These are phyloP conservation scores for Pistacia atlantica DNA, from an alignment of 345 rosid species.

Conservation along the genomic window DNA sequence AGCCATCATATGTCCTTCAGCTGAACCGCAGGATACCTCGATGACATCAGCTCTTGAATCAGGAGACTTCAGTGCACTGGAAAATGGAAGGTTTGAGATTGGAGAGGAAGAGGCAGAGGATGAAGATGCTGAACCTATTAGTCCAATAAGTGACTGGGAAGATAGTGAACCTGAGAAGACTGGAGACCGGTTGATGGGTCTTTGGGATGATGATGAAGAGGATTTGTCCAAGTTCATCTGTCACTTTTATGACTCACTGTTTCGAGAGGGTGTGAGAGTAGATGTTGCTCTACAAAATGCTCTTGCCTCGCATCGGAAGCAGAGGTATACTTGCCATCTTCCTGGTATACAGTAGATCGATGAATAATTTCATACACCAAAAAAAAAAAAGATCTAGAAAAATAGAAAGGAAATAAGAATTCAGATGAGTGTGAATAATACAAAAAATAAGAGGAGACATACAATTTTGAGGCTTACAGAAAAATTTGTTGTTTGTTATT, in stretches of 20 bases:
- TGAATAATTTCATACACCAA: slow-evolving; percentile 8
- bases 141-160: slow-evolving; percentile 93
- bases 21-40: slow-evolving; percentile 66
- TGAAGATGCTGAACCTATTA: slow-evolving; percentile 59
- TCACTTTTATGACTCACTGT: slow-evolving; percentile 61
- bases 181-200: slow-evolving; percentile 33
- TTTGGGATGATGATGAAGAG: slow-evolving; percentile 82
- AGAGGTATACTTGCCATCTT: slow-evolving; percentile 83
- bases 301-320: slow-evolving; percentile 66
- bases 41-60: slow-evolving; percentile 48
- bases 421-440: slow-evolving; percentile 21
- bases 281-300: slow-evolving; percentile 72
- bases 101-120: slow-evolving; percentile 91
- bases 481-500: slow-evolving; percentile 14
- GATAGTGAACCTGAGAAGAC: slow-evolving; percentile 75
- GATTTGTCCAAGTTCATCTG: slow-evolving; percentile 74
- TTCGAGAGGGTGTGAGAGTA: slow-evolving; percentile 70
- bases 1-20: slow-evolving; percentile 74
- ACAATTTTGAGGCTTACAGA: slow-evolving; percentile 47
- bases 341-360: slow-evolving; percentile 46
- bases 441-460: slow-evolving; percentile 14
- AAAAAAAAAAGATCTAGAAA: background rate
- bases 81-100: slow-evolving; percentile 84
- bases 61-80: slow-evolving; percentile 49
- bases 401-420: background rate